Evolutionary conservation across 805 yeast genomes (phyloP).

Genomic region (Cyberlindnera mycetangii): DNA sequence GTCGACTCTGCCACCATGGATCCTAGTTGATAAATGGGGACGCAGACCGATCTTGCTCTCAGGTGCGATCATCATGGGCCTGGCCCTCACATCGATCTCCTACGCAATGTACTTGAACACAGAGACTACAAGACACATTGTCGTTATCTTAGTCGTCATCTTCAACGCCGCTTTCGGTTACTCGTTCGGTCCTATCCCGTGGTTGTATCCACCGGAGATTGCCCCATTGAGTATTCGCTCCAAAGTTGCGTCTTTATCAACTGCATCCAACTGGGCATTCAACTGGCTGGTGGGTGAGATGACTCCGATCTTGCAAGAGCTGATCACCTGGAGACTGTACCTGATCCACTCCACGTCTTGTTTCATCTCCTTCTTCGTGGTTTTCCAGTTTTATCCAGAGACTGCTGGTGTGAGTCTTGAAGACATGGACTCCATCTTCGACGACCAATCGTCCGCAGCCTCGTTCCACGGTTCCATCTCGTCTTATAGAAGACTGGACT

Average conservation of each 20-base stretch:
- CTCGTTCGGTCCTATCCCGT: constrained; percentile 94
- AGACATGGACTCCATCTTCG: constrained; percentile 89
- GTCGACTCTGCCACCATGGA: constrained; percentile 88
- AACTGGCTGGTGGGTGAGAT: constrained; percentile 89
- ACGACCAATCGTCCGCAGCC: constrained; percentile 49
- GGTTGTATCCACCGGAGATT: constrained; percentile 85
- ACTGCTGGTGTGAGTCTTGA: constrained; percentile 86
- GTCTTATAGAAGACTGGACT: constrained; percentile 18
- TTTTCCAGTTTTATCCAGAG: constrained; percentile 76
- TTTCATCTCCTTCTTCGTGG: constrained; percentile 67
- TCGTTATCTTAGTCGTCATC: constrained; percentile 71
- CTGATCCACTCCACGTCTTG: constrained; percentile 80
- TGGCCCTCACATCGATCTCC: constrained; percentile 63
- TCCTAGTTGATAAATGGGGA: constrained; percentile 87
- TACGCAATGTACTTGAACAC: constrained; percentile 51
- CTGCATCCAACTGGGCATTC: constrained; percentile 92
- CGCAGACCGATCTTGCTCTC: constrained; percentile 76
- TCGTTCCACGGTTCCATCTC: constrained; percentile 30
- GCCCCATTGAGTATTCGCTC: constrained; percentile 82
- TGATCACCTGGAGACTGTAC: constrained; percentile 76
- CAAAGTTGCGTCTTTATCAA: constrained; percentile 85
- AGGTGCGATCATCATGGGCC: constrained; percentile 80
- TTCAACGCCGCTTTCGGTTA: constrained; percentile 85
- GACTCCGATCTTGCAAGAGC: constrained; percentile 81
- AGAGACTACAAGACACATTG: constrained; percentile 59